These are phyloP conservation scores for Neonectria ditissima DNA, from an alignment of 2,329 filamentous ascomycete genomes.

Conservation along the genomic window DNA sequence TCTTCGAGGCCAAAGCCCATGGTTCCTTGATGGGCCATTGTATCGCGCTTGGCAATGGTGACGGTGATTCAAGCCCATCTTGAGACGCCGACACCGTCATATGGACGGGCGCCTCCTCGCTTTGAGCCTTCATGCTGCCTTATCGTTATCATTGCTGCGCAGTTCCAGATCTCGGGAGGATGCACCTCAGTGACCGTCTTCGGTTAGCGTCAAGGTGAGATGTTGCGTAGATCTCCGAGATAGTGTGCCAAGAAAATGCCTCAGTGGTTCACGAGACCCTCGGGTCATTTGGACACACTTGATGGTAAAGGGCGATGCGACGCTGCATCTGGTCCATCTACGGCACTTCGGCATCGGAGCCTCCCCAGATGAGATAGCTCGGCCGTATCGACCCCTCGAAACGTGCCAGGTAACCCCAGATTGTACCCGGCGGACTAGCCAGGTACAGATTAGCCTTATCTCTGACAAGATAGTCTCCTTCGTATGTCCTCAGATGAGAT, in stretches of 20 bases:
- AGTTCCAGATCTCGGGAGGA: not conserved
- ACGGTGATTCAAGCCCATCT: not conserved
- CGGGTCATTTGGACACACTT: not conserved
- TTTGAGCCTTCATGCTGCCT: not conserved
- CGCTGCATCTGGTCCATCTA: not conserved
- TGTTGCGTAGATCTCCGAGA: not conserved
- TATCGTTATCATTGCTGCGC: not conserved
- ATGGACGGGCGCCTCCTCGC: not conserved
- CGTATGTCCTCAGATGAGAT: not conserved
- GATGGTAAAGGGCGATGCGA: not conserved
- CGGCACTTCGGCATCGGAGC: constrained; percentile 1
- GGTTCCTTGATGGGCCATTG: constrained; percentile 2
- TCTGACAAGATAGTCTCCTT: not conserved
- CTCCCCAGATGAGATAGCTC: not conserved
- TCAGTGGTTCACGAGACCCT: not conserved
- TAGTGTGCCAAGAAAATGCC: constrained; percentile 11
- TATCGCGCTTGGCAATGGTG: not conserved
- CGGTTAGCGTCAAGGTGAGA: not conserved
- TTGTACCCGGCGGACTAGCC: not conserved
- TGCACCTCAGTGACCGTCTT: not conserved
- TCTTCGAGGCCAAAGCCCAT: not conserved
- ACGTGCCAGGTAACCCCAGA: not conserved
- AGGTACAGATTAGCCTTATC: constrained; percentile 2
- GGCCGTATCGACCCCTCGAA: not conserved
- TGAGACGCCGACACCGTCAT: not conserved